These are phyloP conservation scores for Plantago elongata DNA, from an alignment of 257 asterid genomes.

Conservation along the genomic window DNA sequence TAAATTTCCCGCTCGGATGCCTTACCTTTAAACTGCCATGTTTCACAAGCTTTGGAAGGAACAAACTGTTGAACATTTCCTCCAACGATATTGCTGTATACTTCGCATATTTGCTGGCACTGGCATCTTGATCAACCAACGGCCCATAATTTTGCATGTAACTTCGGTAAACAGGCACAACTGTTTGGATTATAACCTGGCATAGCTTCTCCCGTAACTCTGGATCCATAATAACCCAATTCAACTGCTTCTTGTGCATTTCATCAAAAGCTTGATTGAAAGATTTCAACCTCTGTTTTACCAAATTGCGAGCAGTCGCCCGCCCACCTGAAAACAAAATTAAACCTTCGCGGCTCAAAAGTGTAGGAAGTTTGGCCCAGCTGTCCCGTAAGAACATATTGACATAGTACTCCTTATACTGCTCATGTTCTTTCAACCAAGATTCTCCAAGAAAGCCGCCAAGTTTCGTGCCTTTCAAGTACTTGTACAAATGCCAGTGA, in stretches of 20 bases:
- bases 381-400: slow-evolving; percentile 53
- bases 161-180: slow-evolving; percentile 87
- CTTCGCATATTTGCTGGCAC: slow-evolving; percentile 66
- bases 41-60: slow-evolving; percentile 48
- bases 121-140: slow-evolving; percentile 73
- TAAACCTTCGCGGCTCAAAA: slow-evolving; percentile 78
- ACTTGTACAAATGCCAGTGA: slow-evolving; percentile 73
- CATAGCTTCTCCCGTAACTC: slow-evolving; percentile 59
- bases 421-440: slow-evolving; percentile 64
- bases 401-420: slow-evolving; percentile 43
- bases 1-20: slow-evolving; percentile 57
- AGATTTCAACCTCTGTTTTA: slow-evolving; percentile 65
- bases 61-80: slow-evolving; percentile 59
- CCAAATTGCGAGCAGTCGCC: slow-evolving; percentile 80
- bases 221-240: slow-evolving; percentile 54
- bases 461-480: slow-evolving; percentile 61
- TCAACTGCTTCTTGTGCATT: slow-evolving; percentile 59
- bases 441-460: slow-evolving; percentile 65
- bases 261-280: slow-evolving; percentile 77
- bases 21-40: slow-evolving; percentile 68
- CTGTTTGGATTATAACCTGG: slow-evolving; percentile 53
- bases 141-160: slow-evolving; percentile 94
- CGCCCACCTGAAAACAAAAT: slow-evolving; percentile 84
- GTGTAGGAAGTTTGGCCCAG: slow-evolving; percentile 81
- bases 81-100: slow-evolving; percentile 68